phyloP scores from a whole-genome alignment of 2,329 filamentous ascomycete genomes.

The Shiraia sp. region DNA sequence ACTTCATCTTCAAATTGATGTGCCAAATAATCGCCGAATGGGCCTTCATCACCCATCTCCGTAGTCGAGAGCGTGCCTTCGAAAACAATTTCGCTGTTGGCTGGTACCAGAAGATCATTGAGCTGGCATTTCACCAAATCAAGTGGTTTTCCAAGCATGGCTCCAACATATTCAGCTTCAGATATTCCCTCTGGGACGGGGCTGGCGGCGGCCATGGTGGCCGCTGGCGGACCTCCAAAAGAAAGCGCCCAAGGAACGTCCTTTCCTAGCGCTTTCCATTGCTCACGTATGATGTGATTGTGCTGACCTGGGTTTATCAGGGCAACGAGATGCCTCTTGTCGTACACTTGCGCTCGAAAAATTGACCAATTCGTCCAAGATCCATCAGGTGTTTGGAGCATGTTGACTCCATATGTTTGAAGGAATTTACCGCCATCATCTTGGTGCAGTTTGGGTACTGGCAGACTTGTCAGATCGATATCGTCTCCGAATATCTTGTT shows the following conservation, averaged over 20 bases:
- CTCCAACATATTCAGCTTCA: constrained; percentile 55
- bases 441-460: constrained; percentile 49
- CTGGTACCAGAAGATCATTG: constrained; percentile 54
- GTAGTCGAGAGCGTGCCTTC: constrained; percentile 55
- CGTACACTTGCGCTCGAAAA: constrained; percentile 52
- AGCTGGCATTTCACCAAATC: constrained; percentile 58
- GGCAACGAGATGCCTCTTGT: constrained; percentile 47
- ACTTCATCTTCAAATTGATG: constrained; percentile 50
- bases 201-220: constrained; percentile 48
- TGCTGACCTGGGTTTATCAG: constrained; percentile 53
- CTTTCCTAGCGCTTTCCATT: constrained; percentile 51
- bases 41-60: constrained; percentile 50
- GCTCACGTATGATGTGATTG: constrained; percentile 50
- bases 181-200: constrained; percentile 50
- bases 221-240: constrained; percentile 55
- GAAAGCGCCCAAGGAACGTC: constrained; percentile 53
- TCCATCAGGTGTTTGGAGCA: constrained; percentile 52
- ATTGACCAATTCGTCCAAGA: constrained; percentile 56
- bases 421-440: constrained; percentile 56
- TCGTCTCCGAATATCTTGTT: constrained; percentile 32
- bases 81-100: constrained; percentile 56
- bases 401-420: constrained; percentile 56
- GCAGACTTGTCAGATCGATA: constrained; percentile 45
- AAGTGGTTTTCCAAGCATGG: constrained; percentile 50
- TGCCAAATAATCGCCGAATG: constrained; percentile 52